Base-by-base conservation (phyloP, 768 basidiomycete species). In the Boletus rubescentipes region DNA sequence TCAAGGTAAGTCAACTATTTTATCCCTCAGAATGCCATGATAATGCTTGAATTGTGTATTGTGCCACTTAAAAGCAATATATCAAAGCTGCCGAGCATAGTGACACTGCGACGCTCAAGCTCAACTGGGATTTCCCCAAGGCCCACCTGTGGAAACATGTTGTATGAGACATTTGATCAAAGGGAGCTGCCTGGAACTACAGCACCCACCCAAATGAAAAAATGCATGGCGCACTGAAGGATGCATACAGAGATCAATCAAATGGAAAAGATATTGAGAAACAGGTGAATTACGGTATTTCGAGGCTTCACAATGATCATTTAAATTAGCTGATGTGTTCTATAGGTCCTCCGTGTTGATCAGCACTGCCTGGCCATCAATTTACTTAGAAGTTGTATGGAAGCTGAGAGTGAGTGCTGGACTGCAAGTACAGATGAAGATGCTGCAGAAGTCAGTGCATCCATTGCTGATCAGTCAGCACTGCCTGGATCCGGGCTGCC, bases 111-210 rank as follows among this genome's bases (percentile, higher is more conserved):
- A 6, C 3, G 4, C 26, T 26, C 26, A 26, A 26, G 26, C 26
- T 26, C 6, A 14, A 60, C 18, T 74, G 71, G 69, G 50, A 73
- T 26, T 75, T 75, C 41, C 72, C 69, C 0, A 77, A 77, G 55
- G 45, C 54, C 0, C 75, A 77, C 32, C 54, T 61, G 2, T 70
- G 72, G 39, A 48, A 57, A 4, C 74, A 78, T 46, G 40, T 70
- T 0, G 64, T 73, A 26, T 49, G 51, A 3, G 67, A 76, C 36
- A 75, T 78, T 11, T 18, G 42, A 29, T 18, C 2, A 0, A 76
- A 76, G 31, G 75, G 74, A 10, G 69, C 51, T 0, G 61, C 68
- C 0, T 42, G 44, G 0, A 72, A 72, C 35, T 75, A 68, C 38
- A 73, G 67, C 30, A 73, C 71, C 2, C 60, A 64, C 42, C 62